Evolutionary conservation across 192 early-diverging fungal genomes (phyloP).

Genomic region (Phycomyces nitens): DNA sequence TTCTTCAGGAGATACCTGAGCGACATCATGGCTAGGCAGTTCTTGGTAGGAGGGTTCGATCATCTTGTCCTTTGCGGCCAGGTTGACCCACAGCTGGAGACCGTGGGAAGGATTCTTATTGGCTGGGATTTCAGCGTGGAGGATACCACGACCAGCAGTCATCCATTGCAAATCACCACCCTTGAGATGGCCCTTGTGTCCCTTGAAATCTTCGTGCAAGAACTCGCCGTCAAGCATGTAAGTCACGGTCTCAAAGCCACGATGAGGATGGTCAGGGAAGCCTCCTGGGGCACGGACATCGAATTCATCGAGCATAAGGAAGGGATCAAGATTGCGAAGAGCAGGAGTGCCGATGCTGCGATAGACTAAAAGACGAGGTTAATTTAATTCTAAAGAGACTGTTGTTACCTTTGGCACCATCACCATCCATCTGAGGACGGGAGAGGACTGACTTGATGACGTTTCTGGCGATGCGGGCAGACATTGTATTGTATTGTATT

Average conservation of each 20-base stretch:
- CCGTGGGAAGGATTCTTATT: conserved; percentile 30
- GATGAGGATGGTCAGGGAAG: conserved; percentile 70
- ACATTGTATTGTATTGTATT: no score
- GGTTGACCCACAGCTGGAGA: conserved; percentile 79
- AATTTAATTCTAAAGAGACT: no score
- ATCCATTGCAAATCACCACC: conserved; percentile 75
- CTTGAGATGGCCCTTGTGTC: conserved; percentile 64
- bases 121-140: conserved; percentile 74
- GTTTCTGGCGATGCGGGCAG: conserved; percentile 29
- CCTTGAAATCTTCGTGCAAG: conserved; percentile 75
- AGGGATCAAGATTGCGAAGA: conserved; percentile 80
- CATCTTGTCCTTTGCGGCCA: conserved; percentile 70
- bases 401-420: conserved; percentile 61
- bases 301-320: conserved; percentile 83
- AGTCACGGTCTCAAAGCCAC: conserved; percentile 81
- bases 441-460: conserved; percentile 44
- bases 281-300: conserved; percentile 40
- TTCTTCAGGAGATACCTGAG: conserved; percentile 48
- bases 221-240: conserved; percentile 65
- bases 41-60: conserved; percentile 71
- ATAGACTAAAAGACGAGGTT: no score
- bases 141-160: conserved; percentile 45
- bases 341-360: conserved; percentile 65
- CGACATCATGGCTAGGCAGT: conserved; percentile 60
- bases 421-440: conserved; percentile 67